phyloP scores from a whole-genome alignment of 306 rosid genomes.

The Inga oerstediana region DNA sequence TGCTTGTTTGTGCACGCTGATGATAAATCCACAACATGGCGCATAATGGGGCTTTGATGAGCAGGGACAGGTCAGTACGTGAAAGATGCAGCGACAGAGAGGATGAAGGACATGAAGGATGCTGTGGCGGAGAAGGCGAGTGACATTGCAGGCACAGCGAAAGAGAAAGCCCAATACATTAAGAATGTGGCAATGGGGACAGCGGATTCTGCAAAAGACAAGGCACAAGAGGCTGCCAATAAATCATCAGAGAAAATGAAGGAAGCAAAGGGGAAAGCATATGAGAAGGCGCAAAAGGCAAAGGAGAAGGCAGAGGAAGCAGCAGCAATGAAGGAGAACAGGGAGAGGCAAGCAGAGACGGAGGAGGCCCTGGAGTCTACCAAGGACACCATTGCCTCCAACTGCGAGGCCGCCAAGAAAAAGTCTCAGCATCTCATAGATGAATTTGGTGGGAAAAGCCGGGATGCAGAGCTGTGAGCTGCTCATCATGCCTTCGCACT shows the following conservation, averaged over 20 bases:
- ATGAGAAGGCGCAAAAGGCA: conserved; percentile 11
- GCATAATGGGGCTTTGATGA: neutral
- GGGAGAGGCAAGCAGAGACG: conserved; percentile 6
- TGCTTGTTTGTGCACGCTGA: neutral
- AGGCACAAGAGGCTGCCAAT: neutral
- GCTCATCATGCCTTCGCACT: neutral
- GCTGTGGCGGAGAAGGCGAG: conserved; percentile 43
- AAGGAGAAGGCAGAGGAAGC: conserved; percentile 3
- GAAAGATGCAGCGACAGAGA: conserved; percentile 37
- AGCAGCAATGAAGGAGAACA: neutral
- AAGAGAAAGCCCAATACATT: conserved; percentile 27
- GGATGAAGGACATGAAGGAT: conserved; percentile 26
- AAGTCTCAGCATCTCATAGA: conserved; percentile 43
- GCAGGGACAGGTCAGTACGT: conserved; percentile 56
- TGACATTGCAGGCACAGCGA: conserved; percentile 37
- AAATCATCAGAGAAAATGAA: conserved; percentile 14
- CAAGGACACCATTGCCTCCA: conserved; percentile 37
- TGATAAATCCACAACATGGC: neutral
- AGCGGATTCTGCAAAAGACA: conserved; percentile 6
- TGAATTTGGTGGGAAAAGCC: conserved; percentile 25
- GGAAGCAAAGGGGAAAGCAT: conserved; percentile 14
- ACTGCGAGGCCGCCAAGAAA: conserved; percentile 42
- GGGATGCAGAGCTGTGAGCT: conserved; percentile 65
- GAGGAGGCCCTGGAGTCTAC: conserved; percentile 32
- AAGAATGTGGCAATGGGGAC: conserved; percentile 29